Percentiles rank a stretch among this genome's conserved stretches.
These are phyloP conservation scores for Trichoderma afroharzianum DNA, from an alignment of 2,329 filamentous ascomycete genomes.

Conservation along the genomic window DNA sequence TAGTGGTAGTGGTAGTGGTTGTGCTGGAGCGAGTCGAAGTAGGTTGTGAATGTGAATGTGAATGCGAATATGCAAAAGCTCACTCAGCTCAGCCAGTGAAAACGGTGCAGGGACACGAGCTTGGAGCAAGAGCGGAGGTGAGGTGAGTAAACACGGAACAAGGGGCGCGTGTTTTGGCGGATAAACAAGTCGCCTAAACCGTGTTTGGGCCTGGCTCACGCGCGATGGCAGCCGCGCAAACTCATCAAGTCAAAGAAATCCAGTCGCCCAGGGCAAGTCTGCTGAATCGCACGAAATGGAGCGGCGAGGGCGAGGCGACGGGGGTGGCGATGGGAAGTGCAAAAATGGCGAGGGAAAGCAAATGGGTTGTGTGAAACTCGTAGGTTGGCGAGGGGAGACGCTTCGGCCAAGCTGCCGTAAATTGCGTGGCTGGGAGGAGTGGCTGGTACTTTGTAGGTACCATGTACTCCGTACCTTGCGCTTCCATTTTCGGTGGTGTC, in stretches of 20 bases:
- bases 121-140: slow-evolving; percentile 25
- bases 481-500: neutral
- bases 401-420: slow-evolving; percentile 30
- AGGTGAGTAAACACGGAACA: slow-evolving; percentile 31
- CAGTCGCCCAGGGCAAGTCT: slow-evolving; percentile 24
- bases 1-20: slow-evolving; percentile 13
- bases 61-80: neutral
- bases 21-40: neutral
- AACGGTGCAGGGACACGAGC: slow-evolving; percentile 15
- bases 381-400: slow-evolving; percentile 27
- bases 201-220: slow-evolving; percentile 30
- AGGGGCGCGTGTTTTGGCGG: slow-evolving; percentile 31
- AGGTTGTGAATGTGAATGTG: neutral
- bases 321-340: slow-evolving; percentile 17
- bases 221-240: slow-evolving; percentile 30
- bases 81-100: slow-evolving; percentile 1
- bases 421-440: slow-evolving; percentile 38
- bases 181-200: slow-evolving; percentile 30
- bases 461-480: neutral
- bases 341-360: slow-evolving; percentile 16
- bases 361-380: slow-evolving; percentile 20
- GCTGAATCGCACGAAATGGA: slow-evolving; percentile 24
- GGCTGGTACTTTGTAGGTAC: slow-evolving; percentile 2
- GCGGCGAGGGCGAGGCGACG: slow-evolving; percentile 20
- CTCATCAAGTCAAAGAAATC: slow-evolving; percentile 27